These are phyloP conservation scores for Fusarium napiforme DNA, from an alignment of 2,329 filamentous ascomycete species.

Conservation along the genomic window DNA sequence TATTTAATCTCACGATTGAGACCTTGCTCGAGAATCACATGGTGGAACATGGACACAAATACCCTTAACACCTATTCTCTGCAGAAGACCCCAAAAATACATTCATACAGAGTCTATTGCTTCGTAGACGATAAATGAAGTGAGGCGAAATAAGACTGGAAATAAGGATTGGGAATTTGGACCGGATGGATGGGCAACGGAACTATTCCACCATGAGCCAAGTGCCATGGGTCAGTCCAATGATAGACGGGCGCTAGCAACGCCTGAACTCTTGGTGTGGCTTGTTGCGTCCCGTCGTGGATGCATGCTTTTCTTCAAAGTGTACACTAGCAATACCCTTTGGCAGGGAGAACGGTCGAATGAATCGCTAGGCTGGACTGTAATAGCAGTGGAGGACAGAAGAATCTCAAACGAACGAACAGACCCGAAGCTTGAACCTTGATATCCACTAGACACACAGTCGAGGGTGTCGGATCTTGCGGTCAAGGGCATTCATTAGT, in stretches of 20 bases:
- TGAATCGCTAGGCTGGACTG: conserved; percentile 20
- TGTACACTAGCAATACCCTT: conserved; percentile 6
- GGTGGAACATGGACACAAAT: not conserved
- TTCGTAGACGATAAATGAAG: not conserved
- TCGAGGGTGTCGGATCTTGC: conserved; percentile 8
- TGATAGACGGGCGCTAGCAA: conserved; percentile 38
- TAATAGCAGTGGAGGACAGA: not conserved
- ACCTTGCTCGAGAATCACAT: conserved; percentile 25
- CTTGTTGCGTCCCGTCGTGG: conserved; percentile 14
- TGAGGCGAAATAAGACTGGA: not conserved
- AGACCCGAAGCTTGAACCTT: not conserved
- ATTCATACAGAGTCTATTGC: not conserved
- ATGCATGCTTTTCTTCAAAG: conserved; percentile 24
- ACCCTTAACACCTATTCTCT: not conserved
- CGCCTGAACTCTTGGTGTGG: conserved; percentile 35
- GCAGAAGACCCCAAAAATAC: not conserved
- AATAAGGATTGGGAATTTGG: conserved; percentile 21
- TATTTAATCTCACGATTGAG: conserved; percentile 10
- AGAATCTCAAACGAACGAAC: not conserved
- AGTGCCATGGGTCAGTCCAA: not conserved
- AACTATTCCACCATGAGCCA: conserved; percentile 9
- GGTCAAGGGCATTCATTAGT: conserved; percentile 11
- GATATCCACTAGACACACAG: not conserved
- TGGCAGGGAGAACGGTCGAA: conserved; percentile 14
- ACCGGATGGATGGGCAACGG: conserved; percentile 18